phyloP scores from a whole-genome alignment of 2,329 filamentous ascomycete species.

The Cercospora nicotianae region DNA sequence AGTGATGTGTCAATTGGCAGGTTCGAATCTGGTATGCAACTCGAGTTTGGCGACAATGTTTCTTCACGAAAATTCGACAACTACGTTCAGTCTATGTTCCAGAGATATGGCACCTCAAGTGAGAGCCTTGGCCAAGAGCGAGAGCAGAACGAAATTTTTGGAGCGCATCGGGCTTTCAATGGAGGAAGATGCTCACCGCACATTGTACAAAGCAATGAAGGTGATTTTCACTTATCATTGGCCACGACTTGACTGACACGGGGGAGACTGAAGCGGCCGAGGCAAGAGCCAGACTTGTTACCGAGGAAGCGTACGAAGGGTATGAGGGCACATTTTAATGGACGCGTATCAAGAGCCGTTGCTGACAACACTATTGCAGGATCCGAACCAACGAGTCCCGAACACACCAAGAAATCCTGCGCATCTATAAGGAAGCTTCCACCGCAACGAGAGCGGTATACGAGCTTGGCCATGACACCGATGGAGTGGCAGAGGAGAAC shows the following conservation, averaged over 20 bases:
- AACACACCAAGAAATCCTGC: background rate
- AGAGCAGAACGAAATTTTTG: constrained; percentile 3
- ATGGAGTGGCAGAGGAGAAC: background rate
- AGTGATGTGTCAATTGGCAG: background rate
- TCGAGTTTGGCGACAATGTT: background rate
- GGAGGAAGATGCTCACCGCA: background rate
- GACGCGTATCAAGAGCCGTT: background rate
- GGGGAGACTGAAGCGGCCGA: background rate
- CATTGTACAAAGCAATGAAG: background rate
- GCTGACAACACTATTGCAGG: background rate
- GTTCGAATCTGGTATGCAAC: background rate
- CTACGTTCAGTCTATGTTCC: no score
- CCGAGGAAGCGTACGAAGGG: background rate
- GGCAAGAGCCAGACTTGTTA: background rate
- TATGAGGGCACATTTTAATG: background rate
- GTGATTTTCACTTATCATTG: background rate
- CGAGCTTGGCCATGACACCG: background rate
- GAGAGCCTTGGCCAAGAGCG: background rate
- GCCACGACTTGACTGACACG: background rate
- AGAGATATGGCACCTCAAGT: background rate
- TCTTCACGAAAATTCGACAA: no score
- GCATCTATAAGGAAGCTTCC: constrained; percentile 2
- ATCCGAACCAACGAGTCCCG: background rate
- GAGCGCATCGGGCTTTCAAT: background rate
- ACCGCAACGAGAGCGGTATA: background rate